A percentile compares a stretch with the other conserved stretches of the same genome.
phyloP scores from a whole-genome alignment of 257 asterid genomes.

The Voacanga thouarsii region DNA sequence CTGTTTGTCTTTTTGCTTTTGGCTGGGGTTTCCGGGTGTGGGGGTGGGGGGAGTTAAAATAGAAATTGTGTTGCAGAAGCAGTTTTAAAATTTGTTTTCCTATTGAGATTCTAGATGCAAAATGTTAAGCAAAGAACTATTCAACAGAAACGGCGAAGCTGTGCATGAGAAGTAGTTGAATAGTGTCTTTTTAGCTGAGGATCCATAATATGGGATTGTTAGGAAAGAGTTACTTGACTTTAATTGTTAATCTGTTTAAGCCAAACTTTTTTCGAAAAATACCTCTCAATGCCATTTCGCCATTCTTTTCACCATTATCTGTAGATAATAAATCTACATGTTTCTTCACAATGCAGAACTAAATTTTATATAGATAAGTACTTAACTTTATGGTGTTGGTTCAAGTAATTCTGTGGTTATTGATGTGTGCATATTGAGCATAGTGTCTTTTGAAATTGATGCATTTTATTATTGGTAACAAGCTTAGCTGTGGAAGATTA shows the following conservation, averaged over 20 bases:
- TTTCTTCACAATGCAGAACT: neutral
- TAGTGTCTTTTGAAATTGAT: neutral
- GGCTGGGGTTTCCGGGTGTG: neutral
- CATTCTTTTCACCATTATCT: neutral
- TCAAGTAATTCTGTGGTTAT: neutral
- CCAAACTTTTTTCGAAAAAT: no score
- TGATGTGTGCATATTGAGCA: neutral
- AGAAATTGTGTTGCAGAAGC: no score
- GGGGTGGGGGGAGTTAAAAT: neutral
- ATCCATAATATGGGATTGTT: no score
- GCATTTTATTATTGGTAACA: neutral
- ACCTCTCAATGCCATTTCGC: neutral
- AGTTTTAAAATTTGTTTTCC: neutral
- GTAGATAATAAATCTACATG: neutral
- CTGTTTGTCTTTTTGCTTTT: no score
- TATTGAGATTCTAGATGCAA: neutral
- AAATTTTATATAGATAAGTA: neutral
- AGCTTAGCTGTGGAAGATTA: neutral
- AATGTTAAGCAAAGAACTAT: neutral
- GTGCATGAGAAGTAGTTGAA: neutral
- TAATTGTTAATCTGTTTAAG: no score
- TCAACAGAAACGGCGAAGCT: neutral
- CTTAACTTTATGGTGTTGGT: neutral
- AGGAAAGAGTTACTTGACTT: no score
- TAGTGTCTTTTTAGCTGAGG: no score